Evolutionary conservation across 495 filamentous ascomycete genomes (phyloP).

Genomic region (Penicillium cataractarum): DNA sequence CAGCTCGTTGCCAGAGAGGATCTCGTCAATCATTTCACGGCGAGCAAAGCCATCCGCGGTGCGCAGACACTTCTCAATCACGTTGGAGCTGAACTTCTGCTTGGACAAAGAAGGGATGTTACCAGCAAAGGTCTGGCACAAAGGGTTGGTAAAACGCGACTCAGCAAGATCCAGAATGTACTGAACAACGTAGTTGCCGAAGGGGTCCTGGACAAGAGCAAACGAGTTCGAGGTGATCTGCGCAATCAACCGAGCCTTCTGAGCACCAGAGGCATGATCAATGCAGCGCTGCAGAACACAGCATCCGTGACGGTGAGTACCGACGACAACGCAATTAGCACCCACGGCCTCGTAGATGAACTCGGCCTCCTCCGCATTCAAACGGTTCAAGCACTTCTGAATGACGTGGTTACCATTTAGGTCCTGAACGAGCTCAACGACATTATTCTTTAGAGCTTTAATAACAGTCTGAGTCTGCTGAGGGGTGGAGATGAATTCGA

Average conservation of each 20-base stretch:
- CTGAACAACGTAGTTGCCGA: conserved; percentile 97
- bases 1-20: conserved; percentile 73
- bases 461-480: conserved; percentile 83
- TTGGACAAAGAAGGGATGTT: conserved; percentile 79
- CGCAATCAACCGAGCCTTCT: conserved; percentile 83
- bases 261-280: conserved; percentile 87
- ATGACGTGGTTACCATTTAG: conserved; percentile 98
- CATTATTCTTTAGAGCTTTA: conserved; percentile 70
- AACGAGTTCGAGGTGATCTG: conserved; percentile 84
- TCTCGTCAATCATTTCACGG: conserved; percentile 81
- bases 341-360: conserved; percentile 98
- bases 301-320: conserved; percentile 96
- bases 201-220: conserved; percentile 89
- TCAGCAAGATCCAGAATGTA: conserved; percentile 95
- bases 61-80: conserved; percentile 95
- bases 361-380: conserved; percentile 76
- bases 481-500: conserved; percentile 85
- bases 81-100: conserved; percentile 99
- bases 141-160: conserved; percentile 76
- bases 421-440: conserved; percentile 93
- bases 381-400: conserved; percentile 96
- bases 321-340: conserved; percentile 80
- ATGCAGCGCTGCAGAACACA: conserved; percentile 98
- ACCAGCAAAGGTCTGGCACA: conserved; percentile 75
- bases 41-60: conserved; percentile 70